Percentiles rank a stretch among this genome's conserved stretches.
phyloP scores from a whole-genome alignment of 495 filamentous ascomycete genomes.

The Corynascus novoguineensis region DNA sequence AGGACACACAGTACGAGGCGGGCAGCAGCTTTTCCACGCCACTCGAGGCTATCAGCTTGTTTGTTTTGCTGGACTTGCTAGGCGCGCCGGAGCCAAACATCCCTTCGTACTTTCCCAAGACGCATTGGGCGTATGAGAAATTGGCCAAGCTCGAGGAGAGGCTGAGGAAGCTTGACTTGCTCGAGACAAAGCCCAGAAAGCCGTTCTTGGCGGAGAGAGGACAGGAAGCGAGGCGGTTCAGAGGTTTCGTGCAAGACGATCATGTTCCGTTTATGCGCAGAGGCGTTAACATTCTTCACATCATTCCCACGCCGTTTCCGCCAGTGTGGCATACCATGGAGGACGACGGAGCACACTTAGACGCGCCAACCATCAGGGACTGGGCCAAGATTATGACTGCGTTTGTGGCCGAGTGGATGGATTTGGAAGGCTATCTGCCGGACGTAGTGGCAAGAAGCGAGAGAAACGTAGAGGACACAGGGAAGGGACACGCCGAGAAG shows the following conservation, averaged over 20 bases:
- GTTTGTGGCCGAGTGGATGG: conserved; percentile 93
- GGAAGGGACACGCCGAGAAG: conserved; percentile 6
- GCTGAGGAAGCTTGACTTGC: conserved; percentile 48
- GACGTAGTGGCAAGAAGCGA: conserved; percentile 4
- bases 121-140: conserved; percentile 86
- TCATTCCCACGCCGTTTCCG: conserved; percentile 82
- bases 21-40: conserved; percentile 46
- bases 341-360: conserved; percentile 83
- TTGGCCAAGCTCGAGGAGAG: conserved; percentile 65
- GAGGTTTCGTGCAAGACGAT: conserved; percentile 66
- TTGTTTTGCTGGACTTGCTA: conserved; percentile 88
- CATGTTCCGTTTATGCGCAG: conserved; percentile 81
- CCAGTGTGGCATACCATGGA: conserved; percentile 77
- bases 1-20: conserved; percentile 15
- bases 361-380: conserved; percentile 76
- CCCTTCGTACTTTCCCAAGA: conserved; percentile 76
- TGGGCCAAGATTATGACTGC: conserved; percentile 78
- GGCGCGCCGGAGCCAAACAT: conserved; percentile 65
- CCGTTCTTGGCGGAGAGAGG: conserved; percentile 47
- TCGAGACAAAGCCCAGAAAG: conserved; percentile 32
- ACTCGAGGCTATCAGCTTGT: conserved; percentile 74
- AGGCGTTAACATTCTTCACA: conserved; percentile 81
- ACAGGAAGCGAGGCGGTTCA: conserved; percentile 48
- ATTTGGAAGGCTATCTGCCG: conserved; percentile 65
- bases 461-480: background rate